Base-by-base conservation (phyloP, 2,329 filamentous ascomycete genomes). In the Trichoderma koningii region DNA sequence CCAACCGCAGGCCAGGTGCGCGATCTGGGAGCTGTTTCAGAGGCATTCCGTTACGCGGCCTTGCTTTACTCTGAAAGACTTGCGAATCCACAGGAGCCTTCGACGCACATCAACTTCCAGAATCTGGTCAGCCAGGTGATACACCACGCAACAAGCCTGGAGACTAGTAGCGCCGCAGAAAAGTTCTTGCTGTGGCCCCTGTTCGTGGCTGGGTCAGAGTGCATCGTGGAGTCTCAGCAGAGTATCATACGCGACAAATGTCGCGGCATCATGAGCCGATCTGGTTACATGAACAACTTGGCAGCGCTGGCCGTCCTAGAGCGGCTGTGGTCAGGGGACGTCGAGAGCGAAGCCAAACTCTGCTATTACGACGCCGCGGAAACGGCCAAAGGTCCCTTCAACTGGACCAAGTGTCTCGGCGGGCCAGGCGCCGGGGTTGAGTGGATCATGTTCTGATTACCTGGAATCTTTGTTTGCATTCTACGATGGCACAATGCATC, bases 151-250 rank as follows among this genome's bases (percentile, higher is more conserved):
- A 89, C 88, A 7, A 89, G 88, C 61, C 87, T 97, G 44, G 88
- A 91, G 67, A 84, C 88, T 3, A 89, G 85, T 47, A 87, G 85
- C 71, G 85, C 83, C 55, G 88, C 89, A 44, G 90, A 96, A 77
- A 96, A 97, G 73, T 97, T 96, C 75, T 80, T 97, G 10, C 85
- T 97, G 9, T 97, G 93, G 94, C 93, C 94, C 3, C 83, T 97
- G 3, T 97, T 97, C 75, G 89, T 97, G 60, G 88, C 90, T 1
- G 93, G 93, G 21, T 93, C 91, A 23, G 94, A 97, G 79, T 96
- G 92, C 71, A 89, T 95, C 68, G 89, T 92, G 69, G 87, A 91
- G 71, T 81, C 88, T 57, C 91, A 97, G 72, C 90, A 93, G 68
- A 85, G 86, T 65, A 86, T 93, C 66, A 89, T 97, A 60, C 87